A percentile compares a stretch with the other conserved stretches of the same genome.
Evolutionary conservation across 2,329 filamentous ascomycete species (phyloP).

Genomic region (Sporothrix variecibatus): DNA sequence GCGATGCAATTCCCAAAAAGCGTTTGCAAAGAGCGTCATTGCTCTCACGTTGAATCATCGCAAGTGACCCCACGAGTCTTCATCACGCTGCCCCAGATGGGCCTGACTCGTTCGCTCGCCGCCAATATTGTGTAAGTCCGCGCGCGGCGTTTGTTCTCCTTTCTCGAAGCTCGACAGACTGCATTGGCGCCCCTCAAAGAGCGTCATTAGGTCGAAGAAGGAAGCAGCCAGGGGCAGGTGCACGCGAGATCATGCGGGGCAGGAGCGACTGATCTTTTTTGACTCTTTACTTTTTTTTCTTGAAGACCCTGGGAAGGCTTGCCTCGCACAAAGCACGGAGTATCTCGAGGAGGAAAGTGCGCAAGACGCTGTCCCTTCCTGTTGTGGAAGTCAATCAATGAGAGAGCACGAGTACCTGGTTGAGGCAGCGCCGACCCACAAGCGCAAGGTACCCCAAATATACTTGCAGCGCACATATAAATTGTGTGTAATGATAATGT

Average conservation of each 20-base stretch:
- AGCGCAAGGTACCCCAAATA: background rate
- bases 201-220: conserved; percentile 1
- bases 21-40: background rate
- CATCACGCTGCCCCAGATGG: background rate
- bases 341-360: background rate
- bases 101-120: background rate
- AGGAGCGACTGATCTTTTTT: background rate
- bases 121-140: background rate
- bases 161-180: conserved; percentile 4
- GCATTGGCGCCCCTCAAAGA: conserved; percentile 4
- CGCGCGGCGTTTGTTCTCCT: background rate
- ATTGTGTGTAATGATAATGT: background rate
- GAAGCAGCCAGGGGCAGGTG: background rate
- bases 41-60: background rate
- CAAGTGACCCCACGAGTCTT: background rate
- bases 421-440: background rate
- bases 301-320: background rate
- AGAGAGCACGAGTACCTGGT: conserved; percentile 1
- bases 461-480: background rate
- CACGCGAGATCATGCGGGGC: background rate
- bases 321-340: background rate
- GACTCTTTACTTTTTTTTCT: background rate
- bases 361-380: background rate
- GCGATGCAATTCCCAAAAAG: background rate
- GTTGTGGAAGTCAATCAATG: background rate